A percentile compares a stretch with the other conserved stretches of the same genome.
These are phyloP conservation scores for Epichloe brachyelytri DNA, from an alignment of 2,329 filamentous ascomycete genomes.

Conservation along the genomic window DNA sequence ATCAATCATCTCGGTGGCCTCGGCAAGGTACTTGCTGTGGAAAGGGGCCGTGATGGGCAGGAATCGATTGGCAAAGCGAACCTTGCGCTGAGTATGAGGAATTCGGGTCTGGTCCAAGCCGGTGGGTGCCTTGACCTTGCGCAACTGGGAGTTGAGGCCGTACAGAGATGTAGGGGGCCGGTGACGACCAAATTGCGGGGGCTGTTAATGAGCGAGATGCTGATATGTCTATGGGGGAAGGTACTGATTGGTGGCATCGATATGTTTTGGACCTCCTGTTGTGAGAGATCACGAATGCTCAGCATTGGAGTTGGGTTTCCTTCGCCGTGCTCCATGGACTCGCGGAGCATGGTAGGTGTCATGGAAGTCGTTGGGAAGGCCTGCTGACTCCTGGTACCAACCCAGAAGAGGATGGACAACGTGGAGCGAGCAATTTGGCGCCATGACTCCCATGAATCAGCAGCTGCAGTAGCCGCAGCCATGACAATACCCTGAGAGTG, in stretches of 20 bases:
- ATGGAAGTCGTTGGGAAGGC: slow-evolving; percentile 92
- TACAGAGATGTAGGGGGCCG: slow-evolving; percentile 88
- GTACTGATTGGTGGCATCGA: slow-evolving; percentile 94
- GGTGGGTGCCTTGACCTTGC: slow-evolving; percentile 96
- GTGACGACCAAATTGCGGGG: slow-evolving; percentile 95
- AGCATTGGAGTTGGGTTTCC: slow-evolving; percentile 96
- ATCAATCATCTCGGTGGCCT: slow-evolving; percentile 71
- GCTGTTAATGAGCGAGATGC: slow-evolving; percentile 92
- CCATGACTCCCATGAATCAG: slow-evolving; percentile 88
- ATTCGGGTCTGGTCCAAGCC: slow-evolving; percentile 91
- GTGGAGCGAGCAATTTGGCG: slow-evolving; percentile 66
- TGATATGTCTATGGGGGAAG: slow-evolving; percentile 90
- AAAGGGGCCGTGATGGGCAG: slow-evolving; percentile 95
- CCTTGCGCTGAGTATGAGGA: slow-evolving; percentile 88
- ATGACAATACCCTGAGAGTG: slow-evolving; percentile 96
- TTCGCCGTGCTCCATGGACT: slow-evolving; percentile 88
- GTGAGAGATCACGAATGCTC: slow-evolving; percentile 85
- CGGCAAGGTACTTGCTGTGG: slow-evolving; percentile 85
- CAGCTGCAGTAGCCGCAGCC: slow-evolving; percentile 80
- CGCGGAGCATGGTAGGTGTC: slow-evolving; percentile 78
- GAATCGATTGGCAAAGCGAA: slow-evolving; percentile 94
- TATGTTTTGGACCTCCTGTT: slow-evolving; percentile 84
- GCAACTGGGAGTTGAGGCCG: slow-evolving; percentile 84
- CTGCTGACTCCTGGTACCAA: slow-evolving; percentile 91
- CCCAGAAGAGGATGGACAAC: slow-evolving; percentile 94